Conservation (phyloP, 768 basidiomycete species). For the Tylopilus sp. region DNA sequence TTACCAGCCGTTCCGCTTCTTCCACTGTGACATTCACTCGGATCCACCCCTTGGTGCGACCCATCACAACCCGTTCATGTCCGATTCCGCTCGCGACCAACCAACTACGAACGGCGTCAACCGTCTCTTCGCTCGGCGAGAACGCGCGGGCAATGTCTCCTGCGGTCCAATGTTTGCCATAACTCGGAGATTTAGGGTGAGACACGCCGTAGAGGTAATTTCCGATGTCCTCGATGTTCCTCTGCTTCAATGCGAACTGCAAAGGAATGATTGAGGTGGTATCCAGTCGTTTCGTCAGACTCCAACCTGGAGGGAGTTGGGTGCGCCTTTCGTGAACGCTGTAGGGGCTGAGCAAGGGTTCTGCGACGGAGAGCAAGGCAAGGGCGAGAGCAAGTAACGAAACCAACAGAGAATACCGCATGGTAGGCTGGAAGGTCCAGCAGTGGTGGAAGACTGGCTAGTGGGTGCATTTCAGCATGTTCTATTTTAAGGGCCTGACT, state of each 20-base stretch:
- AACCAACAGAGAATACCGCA: conserved; percentile 11
- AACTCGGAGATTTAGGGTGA: conserved; percentile 33
- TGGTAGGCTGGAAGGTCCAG: too few species aligned
- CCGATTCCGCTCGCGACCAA: conserved; percentile 25
- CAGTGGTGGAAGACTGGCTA: too few species aligned
- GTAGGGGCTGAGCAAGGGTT: conserved; percentile 16
- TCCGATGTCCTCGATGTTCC: conserved; percentile 25
- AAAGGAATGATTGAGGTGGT: conserved; percentile 27
- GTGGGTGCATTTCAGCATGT: too few species aligned
- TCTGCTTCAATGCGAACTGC: conserved; percentile 33
- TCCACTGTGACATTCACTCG: conserved; percentile 25
- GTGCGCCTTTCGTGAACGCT: conserved; percentile 41
- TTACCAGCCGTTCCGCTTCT: conserved; percentile 33
- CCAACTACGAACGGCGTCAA: conserved; percentile 24
- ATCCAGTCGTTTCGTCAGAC: conserved; percentile 33
- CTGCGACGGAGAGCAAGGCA: conserved; percentile 15
- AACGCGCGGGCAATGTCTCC: conserved; percentile 25
- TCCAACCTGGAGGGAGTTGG: conserved; percentile 36
- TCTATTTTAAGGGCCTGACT: too few species aligned
- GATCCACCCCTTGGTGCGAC: conserved; percentile 24
- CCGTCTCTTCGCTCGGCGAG: conserved; percentile 19
- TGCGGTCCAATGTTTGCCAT: conserved; percentile 32
- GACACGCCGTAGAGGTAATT: conserved; percentile 22
- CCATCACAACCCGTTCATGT: conserved; percentile 14
- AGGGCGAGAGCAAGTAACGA: conserved; percentile 1